Evolutionary conservation across 2,329 filamentous ascomycete species (phyloP), one percentile per base, ranked within the genome.

Genomic region (Drechslera avenae): DNA sequence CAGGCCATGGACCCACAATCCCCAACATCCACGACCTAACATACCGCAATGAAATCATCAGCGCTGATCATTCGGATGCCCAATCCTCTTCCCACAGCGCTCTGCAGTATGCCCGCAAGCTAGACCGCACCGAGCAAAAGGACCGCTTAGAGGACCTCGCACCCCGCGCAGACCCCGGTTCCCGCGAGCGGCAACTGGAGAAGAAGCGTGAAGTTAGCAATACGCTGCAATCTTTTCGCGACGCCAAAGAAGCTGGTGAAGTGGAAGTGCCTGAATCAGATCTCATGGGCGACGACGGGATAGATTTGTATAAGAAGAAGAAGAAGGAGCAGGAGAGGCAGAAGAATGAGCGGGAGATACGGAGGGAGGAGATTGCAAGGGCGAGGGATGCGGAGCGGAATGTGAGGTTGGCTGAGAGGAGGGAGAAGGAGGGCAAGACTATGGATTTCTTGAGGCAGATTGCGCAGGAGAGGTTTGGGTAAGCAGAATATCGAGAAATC

Each of bases 321-420:
- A 84, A 88, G 72, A 82, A 83, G 60, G 82, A 79, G 50, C 79
- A 85, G 63, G 84, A 90, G 75, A 78, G 72, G 62, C 87, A 87
- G 75, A 95, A 93, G 81, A 90, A 86, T 62, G 91, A 96, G 73
- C 75, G 92, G 44, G 91, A 97, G 79, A 76, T 94, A 13, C 76
- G 90, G 52, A 82, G 89, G 64, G 92, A 97, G 73, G 92, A 96
- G 75, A 81, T 91, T 50, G 76, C 88, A 54, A 77, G 91, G 66
- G 90, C 90, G 9, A 84, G 85, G 67, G 81, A 81, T 53, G 91
- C 86, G 39, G 92, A 97, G 79, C 81, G 91, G 61, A 90, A 96
- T 69, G 89, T 91, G 76, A 82, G 86, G 62, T 68, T 92, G 43
- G 79, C 81, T 62, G 85, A 83, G 59, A 87, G 90, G 73, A 81